phyloP scores from a whole-genome alignment of 208 protist species.

The Trypanosoma caninum region DNA sequence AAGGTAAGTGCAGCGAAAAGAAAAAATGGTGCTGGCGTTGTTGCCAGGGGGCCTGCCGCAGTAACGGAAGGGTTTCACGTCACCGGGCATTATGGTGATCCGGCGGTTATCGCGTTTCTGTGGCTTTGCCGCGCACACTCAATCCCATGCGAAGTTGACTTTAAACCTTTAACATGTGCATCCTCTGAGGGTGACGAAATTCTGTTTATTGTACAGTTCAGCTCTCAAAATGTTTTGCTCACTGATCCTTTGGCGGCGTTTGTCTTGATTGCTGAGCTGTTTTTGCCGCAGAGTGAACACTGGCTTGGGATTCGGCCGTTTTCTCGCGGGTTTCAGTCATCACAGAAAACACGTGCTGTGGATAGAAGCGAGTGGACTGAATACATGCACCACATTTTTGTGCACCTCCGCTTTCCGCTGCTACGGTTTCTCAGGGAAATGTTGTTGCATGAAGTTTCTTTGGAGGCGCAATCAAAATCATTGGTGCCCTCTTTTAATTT shows the following conservation, averaged over 20 bases:
- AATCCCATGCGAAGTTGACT: conserved; percentile 49
- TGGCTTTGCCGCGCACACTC: conserved; percentile 71
- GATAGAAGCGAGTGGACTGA: conserved; percentile 24
- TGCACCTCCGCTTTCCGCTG: conserved; percentile 21
- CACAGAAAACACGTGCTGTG: conserved; percentile 1
- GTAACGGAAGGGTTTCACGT: conserved; percentile 35
- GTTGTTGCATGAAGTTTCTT: background rate
- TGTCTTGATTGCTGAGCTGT: conserved; percentile 21
- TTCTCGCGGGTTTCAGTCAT: background rate
- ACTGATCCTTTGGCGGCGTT: conserved; percentile 30
- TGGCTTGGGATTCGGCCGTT: conserved; percentile 20
- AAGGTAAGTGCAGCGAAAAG: conserved; percentile 15
- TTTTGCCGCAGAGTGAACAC: conserved; percentile 21
- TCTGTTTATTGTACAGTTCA: conserved; percentile 18
- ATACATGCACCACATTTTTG: conserved; percentile 21
- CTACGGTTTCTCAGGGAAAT: conserved; percentile 17
- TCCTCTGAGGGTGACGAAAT: background rate
- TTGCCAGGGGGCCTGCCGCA: background rate
- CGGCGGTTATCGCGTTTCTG: conserved; percentile 57
- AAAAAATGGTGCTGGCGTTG: background rate
- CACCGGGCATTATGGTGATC: conserved; percentile 54
- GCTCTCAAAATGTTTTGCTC: background rate
- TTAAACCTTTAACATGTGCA: conserved; percentile 38
- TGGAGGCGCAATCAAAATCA: background rate
- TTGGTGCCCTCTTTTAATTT: background rate